Base-by-base conservation (phyloP, 371 early-diverging fungal species). In the Mucor piriformis region DNA sequence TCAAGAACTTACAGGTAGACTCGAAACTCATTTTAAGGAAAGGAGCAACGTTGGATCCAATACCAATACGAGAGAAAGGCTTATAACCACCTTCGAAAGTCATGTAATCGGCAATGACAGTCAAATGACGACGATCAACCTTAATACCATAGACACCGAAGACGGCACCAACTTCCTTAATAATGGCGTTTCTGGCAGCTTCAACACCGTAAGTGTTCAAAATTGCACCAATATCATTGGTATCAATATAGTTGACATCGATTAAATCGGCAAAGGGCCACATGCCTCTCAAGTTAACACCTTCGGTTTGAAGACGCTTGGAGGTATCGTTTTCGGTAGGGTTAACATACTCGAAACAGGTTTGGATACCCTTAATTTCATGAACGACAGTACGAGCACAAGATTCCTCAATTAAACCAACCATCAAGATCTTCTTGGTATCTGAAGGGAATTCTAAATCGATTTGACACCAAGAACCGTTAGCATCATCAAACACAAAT, bases 91-190 rank as follows among this genome's bases (percentile, higher is more conserved):
- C 99, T 77, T 96, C 97, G 69, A 93, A 95, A 0, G 99, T 99
- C 99, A 99, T 99, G 77, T 97, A 99, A 71, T 99, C 99, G 37
- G 98, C 98, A 73, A 99, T 95, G 50, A 99, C 69, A 5, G 92
- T 86, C 73, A 99, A 84, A 76, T 99, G 99, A 32, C 99, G 92
- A 35, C 83, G 80, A 78, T 99, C 95, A 50, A 99, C 96, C 56
- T 74, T 83, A 67, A 99, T 99, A 65, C 99, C 96, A 73, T 99
- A 99, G 1, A 93, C 98, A 46, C 86, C 95, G 77, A 99, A 99
- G 27, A 99, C 99, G 40, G 84, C 83, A 23, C 86, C 88, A 52
- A 99, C 89, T 85, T 99, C 99, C 64, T 91, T 88, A 69, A 98
- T 93, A 59, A 99, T 95, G 16, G 97, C 89, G 44, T 83, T 84